Percentiles rank a stretch among this genome's conserved stretches.
phyloP scores from a whole-genome alignment of 2,329 filamentous ascomycete genomes.

The Berkeleyomyces basicola region DNA sequence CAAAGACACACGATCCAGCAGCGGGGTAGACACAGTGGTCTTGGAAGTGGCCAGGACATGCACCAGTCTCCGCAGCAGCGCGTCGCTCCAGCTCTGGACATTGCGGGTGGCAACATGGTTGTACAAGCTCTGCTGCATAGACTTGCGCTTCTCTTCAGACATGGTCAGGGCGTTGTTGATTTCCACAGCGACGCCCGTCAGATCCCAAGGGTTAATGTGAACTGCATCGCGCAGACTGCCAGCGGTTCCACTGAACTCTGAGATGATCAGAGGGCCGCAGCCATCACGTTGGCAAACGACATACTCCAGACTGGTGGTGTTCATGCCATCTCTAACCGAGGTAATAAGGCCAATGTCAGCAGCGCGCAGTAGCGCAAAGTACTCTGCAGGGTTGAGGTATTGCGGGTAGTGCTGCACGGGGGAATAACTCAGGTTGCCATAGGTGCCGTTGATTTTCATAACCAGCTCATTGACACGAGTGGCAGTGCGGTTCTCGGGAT shows the following conservation, averaged over 20 bases:
- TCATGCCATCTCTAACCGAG: constrained; percentile 93
- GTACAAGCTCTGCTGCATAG: constrained; percentile 62
- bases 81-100: constrained; percentile 70
- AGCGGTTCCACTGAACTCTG: constrained; percentile 90
- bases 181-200: constrained; percentile 64
- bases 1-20: constrained; percentile 58
- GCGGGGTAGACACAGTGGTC: constrained; percentile 59
- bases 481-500: constrained; percentile 62
- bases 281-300: constrained; percentile 79
- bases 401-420: constrained; percentile 92
- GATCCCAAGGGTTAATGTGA: constrained; percentile 94
- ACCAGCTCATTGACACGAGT: constrained; percentile 84
- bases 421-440: constrained; percentile 73
- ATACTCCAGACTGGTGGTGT: constrained; percentile 90
- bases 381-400: constrained; percentile 77
- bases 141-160: constrained; percentile 44
- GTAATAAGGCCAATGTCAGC: constrained; percentile 90
- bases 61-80: constrained; percentile 62
- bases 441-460: constrained; percentile 77
- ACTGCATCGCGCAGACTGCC: constrained; percentile 72
- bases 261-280: constrained; percentile 78
- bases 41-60: constrained; percentile 65
- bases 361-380: constrained; percentile 80
- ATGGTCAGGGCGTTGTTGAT: constrained; percentile 72
- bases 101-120: constrained; percentile 72